Percentiles rank a stretch among this genome's conserved stretches.
Conservation (phyloP, 768 basidiomycete species). For the Clavaria fumosa region DNA sequence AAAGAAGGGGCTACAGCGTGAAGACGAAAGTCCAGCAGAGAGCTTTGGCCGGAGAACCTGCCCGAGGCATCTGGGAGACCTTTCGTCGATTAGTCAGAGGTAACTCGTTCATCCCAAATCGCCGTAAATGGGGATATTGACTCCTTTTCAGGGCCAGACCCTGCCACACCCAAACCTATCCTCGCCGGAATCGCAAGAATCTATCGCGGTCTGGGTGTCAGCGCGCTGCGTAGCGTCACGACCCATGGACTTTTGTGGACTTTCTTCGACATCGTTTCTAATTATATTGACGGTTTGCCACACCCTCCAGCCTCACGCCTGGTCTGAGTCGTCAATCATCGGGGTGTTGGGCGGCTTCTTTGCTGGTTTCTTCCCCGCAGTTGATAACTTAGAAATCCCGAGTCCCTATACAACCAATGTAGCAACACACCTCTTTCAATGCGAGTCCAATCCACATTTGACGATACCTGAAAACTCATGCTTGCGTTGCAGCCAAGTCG, state of each 20-base stretch:
- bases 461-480: no score
- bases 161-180: slow-evolving; percentile 58
- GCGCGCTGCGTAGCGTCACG: slow-evolving; percentile 80
- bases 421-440: no score
- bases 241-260: slow-evolving; percentile 94
- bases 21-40: slow-evolving; percentile 96
- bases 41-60: slow-evolving; percentile 62
- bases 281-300: slow-evolving; percentile 54
- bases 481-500: no score
- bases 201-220: slow-evolving; percentile 90
- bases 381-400: no score
- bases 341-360: no score
- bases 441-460: no score
- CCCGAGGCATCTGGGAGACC: slow-evolving; percentile 60
- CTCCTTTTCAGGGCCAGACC: slow-evolving; percentile 50
- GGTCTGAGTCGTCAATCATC: no score
- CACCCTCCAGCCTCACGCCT: no score
- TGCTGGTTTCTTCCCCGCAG: no score
- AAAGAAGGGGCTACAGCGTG: slow-evolving; percentile 32
- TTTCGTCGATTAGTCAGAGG: slow-evolving; percentile 69
- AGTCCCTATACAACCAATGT: no score
- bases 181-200: slow-evolving; percentile 66
- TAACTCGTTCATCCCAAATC: slow-evolving; percentile 16
- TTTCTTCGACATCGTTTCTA: slow-evolving; percentile 66
- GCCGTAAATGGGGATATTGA: not conserved